Base-by-base conservation (phyloP, 164 flowering plant species). In the Nymphaea thermarum region DNA sequence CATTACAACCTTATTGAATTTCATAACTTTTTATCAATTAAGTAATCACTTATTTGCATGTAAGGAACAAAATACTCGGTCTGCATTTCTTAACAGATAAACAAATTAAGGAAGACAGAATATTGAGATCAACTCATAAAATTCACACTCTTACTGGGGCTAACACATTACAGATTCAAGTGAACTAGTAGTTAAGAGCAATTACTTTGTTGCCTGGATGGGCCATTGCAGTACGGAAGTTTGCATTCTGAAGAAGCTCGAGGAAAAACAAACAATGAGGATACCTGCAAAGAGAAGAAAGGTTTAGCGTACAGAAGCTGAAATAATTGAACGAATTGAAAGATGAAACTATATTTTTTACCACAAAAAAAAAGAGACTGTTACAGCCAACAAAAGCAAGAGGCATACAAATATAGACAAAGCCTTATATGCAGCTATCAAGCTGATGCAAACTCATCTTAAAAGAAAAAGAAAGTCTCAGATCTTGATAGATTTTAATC, bases 201-300 rank as follows among this genome's bases (percentile, higher is more conserved):
- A 14, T 43, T 16, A 94, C 98, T 96, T 94, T 94, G 87, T 78
- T 94, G 61, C 82, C 94, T 66, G 98, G 98, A 85, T 91, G 96
- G 15, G 96, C 96, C 96, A 94, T 91, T 71, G 99, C 96, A 79
- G 76, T 88, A 64, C 98, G 88, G 74, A 90, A 94, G 72, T 82
- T 88, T 42, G 92, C 79, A 82, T 88, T 94, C 74, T 94, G 99
- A 64, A 94, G 96, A 76, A 87, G 94, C 76, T 91, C 99, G 63
- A 94, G 96, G 73, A 94, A 91, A 84, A 63, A 91, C 36, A 94
- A 79, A 83, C 96, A 87, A 76, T 91, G 99, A 36, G 99, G 99
- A 78, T 91, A 94, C 98, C 99, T 94, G 80, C 15, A 66, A 43
- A 70, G 72, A 70, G 53, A 25, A 55, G 36, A 62, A 62, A 17